A percentile compares a stretch with the other conserved stretches of the same genome.
Evolutionary conservation across 2,329 filamentous ascomycete genomes (phyloP).

Genomic region (Sporothrix pseudoabietina): DNA sequence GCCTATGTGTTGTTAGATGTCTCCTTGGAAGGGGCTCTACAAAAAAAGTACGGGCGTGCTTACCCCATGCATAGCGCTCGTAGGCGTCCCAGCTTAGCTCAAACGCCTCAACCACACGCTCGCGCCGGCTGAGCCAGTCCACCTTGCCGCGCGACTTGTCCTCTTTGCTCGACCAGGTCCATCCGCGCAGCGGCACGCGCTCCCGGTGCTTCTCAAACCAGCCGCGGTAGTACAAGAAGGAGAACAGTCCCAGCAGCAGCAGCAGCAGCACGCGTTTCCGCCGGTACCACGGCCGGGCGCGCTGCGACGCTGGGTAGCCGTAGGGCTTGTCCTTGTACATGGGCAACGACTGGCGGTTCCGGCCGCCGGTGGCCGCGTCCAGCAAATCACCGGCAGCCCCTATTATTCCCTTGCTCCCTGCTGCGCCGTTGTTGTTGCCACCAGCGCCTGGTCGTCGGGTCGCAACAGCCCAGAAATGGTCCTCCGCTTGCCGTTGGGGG

Average conservation of each 20-base stretch:
- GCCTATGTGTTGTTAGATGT: constrained; percentile 48
- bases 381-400: constrained; percentile 67
- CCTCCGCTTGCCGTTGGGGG: constrained; percentile 66
- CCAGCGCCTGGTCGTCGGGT: constrained; percentile 32
- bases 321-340: constrained; percentile 99
- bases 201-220: constrained; percentile 52
- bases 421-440: constrained; percentile 24
- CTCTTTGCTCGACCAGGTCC: constrained; percentile 59
- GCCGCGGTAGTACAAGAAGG: constrained; percentile 71
- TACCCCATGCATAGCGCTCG: constrained; percentile 91
- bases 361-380: constrained; percentile 48
- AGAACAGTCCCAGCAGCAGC: constrained; percentile 56
- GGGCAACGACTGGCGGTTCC: constrained; percentile 60
- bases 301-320: constrained; percentile 62
- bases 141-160: constrained; percentile 50
- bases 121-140: constrained; percentile 77
- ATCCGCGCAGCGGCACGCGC: constrained; percentile 45
- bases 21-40: not conserved
- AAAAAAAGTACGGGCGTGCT: constrained; percentile 40
- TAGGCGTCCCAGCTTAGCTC: constrained; percentile 91
- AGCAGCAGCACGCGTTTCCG: constrained; percentile 63
- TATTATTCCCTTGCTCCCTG: constrained; percentile 52
- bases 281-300: constrained; percentile 61
- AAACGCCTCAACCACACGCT: constrained; percentile 87
- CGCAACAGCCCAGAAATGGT: constrained; percentile 63